These are phyloP conservation scores for Fusarium bulbicola DNA, from an alignment of 2,329 filamentous ascomycete genomes.

Conservation along the genomic window DNA sequence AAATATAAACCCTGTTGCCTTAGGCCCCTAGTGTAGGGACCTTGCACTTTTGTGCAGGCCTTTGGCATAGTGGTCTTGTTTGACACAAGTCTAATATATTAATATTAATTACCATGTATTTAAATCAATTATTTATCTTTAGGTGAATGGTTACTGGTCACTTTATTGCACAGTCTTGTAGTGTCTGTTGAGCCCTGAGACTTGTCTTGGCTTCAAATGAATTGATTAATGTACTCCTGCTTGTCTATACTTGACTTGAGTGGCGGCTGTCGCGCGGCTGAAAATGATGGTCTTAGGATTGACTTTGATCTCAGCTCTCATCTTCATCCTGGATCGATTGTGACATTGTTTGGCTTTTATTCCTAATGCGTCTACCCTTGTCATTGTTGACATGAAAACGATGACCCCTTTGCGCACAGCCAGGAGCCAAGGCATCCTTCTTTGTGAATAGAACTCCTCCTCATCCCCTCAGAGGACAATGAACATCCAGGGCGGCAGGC, in stretches of 20 bases:
- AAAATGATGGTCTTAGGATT: background rate
- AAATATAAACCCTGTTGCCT: no score
- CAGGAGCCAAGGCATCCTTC: background rate
- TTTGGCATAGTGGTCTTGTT: no score
- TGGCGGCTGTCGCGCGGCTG: background rate
- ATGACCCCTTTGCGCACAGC: background rate
- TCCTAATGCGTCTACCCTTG: accelerated
- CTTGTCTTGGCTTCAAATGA: background rate
- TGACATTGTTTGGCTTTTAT: accelerated
- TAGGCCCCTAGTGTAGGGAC: no score
- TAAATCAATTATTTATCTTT: background rate
- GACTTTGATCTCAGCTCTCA: background rate
- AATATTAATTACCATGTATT: no score
- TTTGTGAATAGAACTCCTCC: background rate
- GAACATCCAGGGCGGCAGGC: background rate
- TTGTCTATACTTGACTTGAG: background rate
- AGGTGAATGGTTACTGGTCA: background rate
- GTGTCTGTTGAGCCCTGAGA: background rate
- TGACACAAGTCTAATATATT: no score
- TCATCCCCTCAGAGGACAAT: background rate
- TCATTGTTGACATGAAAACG: background rate
- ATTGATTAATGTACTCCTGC: background rate
- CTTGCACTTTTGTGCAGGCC: no score
- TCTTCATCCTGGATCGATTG: background rate
- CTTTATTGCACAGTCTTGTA: background rate